Percentiles rank a stretch among this genome's conserved stretches.
These are phyloP conservation scores for Tetracentron sinense DNA, from an alignment of 164 flowering plant species.

Conservation along the genomic window DNA sequence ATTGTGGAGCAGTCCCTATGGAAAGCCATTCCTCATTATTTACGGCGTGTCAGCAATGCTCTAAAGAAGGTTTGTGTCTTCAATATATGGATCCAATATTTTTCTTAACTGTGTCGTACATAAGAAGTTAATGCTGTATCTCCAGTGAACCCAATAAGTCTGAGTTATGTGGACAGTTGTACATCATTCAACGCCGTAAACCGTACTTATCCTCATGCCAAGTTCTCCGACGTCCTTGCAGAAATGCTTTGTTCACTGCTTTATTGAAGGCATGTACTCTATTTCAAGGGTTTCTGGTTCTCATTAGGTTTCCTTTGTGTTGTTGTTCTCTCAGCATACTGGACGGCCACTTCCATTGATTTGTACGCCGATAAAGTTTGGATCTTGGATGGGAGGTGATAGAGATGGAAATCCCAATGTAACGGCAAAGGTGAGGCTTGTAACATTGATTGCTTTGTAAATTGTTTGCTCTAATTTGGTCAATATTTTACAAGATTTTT, in stretches of 20 bases:
- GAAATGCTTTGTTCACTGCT: background rate
- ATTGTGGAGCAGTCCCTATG: constrained; percentile 96
- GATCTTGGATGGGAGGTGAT: constrained; percentile 99
- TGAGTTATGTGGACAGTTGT: background rate
- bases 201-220: background rate
- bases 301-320: constrained; percentile 4
- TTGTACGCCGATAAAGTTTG: constrained; percentile 85
- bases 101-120: background rate
- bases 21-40: constrained; percentile 90
- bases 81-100: background rate
- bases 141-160: background rate
- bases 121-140: background rate
- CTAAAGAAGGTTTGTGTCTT: constrained; percentile 63
- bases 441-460: background rate
- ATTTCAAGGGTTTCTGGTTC: constrained; percentile 5
- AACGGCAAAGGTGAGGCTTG: constrained; percentile 65
- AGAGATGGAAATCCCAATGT: constrained; percentile 99
- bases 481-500: background rate
- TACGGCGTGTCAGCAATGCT: constrained; percentile 91
- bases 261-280: background rate
- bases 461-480: background rate
- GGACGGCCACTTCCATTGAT: constrained; percentile 89
- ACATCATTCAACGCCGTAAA: background rate
- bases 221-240: background rate
- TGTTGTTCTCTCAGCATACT: constrained; percentile 56